phyloP scores from a whole-genome alignment of 2,329 filamentous ascomycete species.

The Leptographium lundbergii region DNA sequence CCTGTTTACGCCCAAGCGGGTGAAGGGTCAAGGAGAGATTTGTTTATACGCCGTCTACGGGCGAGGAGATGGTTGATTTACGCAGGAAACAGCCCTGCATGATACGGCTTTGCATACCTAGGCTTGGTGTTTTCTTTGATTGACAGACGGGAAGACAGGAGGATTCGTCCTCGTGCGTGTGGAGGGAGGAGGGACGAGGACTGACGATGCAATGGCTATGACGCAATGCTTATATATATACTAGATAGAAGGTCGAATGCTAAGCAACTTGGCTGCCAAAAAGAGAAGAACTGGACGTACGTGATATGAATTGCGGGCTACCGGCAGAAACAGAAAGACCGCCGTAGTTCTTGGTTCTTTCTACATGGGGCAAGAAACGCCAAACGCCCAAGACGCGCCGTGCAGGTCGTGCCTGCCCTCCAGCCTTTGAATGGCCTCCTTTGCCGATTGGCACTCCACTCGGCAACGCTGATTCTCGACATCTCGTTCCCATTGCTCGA shows the following conservation, averaged over 20 bases:
- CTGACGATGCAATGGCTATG: constrained; percentile 1
- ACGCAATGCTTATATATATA: constrained; percentile 1
- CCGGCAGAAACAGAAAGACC: not conserved
- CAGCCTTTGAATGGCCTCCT: not conserved
- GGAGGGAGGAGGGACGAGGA: not conserved
- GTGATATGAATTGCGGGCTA: not conserved
- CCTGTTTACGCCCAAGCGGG: not conserved
- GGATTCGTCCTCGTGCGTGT: not conserved
- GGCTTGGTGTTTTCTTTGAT: not conserved
- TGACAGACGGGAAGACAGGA: not conserved
- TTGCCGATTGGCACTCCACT: not conserved
- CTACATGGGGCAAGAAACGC: not conserved
- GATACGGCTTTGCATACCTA: not conserved
- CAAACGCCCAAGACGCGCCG: not conserved
- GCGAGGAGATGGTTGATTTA: not conserved
- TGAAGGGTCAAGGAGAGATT: not conserved
- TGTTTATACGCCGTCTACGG: not conserved
- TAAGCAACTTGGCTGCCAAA: not conserved
- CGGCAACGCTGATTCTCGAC: no score
- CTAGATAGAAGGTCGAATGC: not conserved
- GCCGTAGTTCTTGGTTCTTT: not conserved
- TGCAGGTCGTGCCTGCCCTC: not conserved
- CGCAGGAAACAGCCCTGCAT: not conserved
- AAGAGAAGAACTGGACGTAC: not conserved
- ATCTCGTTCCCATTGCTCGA: no score